Evolutionary conservation across 352 stramenopile genomes (phyloP), one percentile per base, ranked within the genome.

Genomic region (Saprolegnia diclina): DNA sequence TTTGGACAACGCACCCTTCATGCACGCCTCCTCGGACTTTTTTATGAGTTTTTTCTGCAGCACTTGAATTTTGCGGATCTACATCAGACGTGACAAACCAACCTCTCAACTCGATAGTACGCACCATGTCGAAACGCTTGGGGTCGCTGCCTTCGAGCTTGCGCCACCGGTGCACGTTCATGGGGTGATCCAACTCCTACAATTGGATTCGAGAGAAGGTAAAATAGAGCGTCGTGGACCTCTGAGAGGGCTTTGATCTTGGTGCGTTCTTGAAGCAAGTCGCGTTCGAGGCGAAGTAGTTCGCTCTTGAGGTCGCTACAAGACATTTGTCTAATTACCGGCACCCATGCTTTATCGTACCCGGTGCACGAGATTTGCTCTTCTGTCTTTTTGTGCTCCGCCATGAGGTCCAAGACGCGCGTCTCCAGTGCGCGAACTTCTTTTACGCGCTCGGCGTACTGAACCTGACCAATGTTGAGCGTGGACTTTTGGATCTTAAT

Each of bases 141-240:
- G 91, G 91, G 72, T 97, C 89, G 37, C 81, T 93, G 35, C 77
- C 83, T 73, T 97, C 89, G 2, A 97, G 82, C 68, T 91, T 88
- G 40, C 90, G 80, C 91, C 91, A 97, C 19, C 91, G 82, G 65
- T 97, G 91, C 10, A 97, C 88, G 68, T 97, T 97, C 38, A 97
- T 64, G 5, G 91, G 91, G 24, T 91, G 79, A n/a, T 94, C 87
- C 11, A 97, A 79, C 71, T 97, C 91, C 64, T 68, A 65, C 40
- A 24, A 18, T 21, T 13, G 4, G n/a, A 4, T n/a, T 13, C n/a
- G 9, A 35, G 2, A 56, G n/a, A 4, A 21, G 16, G n/a, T 21
- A 52, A 52, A 52, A 7, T 52, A 6, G 44, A 56, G 4, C 1
- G 48, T 10, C 1, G n/a, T 56, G 11, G 14, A 65, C 56, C 56